Evolutionary conservation across 2,329 filamentous ascomycete species (phyloP), one percentile per base, ranked within the genome.

Genomic region (Penicillium sp.): DNA sequence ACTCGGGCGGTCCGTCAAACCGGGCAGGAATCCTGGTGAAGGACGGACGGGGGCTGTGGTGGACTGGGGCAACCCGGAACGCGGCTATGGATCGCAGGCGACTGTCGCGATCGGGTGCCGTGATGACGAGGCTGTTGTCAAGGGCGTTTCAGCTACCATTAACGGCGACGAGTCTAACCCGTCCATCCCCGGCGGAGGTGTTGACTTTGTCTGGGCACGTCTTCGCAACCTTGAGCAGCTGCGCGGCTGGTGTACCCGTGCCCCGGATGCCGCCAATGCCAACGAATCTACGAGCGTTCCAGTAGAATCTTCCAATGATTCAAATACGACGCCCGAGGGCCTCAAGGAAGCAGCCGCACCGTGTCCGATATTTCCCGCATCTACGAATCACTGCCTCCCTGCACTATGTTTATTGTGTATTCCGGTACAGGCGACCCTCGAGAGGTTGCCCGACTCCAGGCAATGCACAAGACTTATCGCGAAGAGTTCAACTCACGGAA

Each of bases 1-100:
- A 8, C 77, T 98, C 3, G 79, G 77, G 3, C 77, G 84, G 36
- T 74, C 81, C 13, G 66, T 70, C 20, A 66, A 68, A 41, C 56
- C 66, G 13, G 66, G 68, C 32, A 74, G 74, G 59, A 40, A 44
- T 0, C 23, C 55, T 5, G 60, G 49, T 9, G 57, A 63, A 32
- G 63, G 62, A 44, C 62, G 67, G 26, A 72, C 70, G 0, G 74
- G 73, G 2, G 82, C 82, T 11, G 76, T 94, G 26, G 78, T 97
- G 18, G 93, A 98, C 69, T 95, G 91, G 86, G 91, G 90, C 41
- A 85, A 89, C 50, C 86, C 87, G 11, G 78, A 77, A 52, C 74
- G 78, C 43, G 80, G 79, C 4, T 78, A 80, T 48, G 81, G 80
- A 13, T 69, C 73, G 14, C 74, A 77, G 44, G 81, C 80, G 2